Evolutionary conservation across 2,329 filamentous ascomycete genomes (phyloP).

Genomic region (Pezicula radicicola): DNA sequence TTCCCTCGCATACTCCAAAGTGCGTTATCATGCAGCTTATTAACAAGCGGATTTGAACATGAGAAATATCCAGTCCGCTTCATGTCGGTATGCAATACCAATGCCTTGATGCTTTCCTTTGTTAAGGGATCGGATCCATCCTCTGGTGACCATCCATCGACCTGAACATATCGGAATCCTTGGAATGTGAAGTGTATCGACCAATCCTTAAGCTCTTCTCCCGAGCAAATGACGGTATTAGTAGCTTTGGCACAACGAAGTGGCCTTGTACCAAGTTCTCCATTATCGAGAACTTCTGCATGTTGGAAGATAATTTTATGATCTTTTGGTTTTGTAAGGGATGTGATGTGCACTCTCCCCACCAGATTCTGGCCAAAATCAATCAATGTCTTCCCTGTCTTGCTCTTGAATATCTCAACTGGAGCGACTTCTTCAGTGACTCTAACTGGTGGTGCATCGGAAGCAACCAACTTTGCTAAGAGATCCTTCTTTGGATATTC

Average conservation of each 20-base stretch:
- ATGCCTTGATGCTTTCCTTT: constrained; percentile 1
- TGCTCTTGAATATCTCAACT: constrained; percentile 26
- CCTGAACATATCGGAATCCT: constrained; percentile 36
- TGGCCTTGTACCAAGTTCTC: constrained; percentile 34
- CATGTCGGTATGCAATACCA: constrained; percentile 3
- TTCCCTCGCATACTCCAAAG: constrained; percentile 49
- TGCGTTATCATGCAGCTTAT: constrained; percentile 39
- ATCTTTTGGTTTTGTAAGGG: constrained; percentile 32
- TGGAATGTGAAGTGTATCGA: constrained; percentile 40
- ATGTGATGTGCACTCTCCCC: constrained; percentile 37
- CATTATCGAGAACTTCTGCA: constrained; percentile 38
- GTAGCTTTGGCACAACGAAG: constrained; percentile 32
- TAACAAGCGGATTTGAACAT: constrained; percentile 26
- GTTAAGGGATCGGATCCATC: neutral
- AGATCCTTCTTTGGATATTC: neutral
- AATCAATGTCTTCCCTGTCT: constrained; percentile 33
- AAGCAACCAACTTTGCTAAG: constrained; percentile 29
- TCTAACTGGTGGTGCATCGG: constrained; percentile 42
- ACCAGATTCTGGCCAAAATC: constrained; percentile 44
- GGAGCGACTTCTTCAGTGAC: constrained; percentile 30
- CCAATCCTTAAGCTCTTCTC: constrained; percentile 31
- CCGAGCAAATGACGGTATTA: constrained; percentile 31
- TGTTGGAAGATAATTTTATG: constrained; percentile 37
- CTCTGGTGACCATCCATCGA: constrained; percentile 2
- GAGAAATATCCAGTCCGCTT: constrained; percentile 4